These are phyloP conservation scores for Lachnellula subtilissima DNA, from an alignment of 2,329 filamentous ascomycete species.

Conservation along the genomic window DNA sequence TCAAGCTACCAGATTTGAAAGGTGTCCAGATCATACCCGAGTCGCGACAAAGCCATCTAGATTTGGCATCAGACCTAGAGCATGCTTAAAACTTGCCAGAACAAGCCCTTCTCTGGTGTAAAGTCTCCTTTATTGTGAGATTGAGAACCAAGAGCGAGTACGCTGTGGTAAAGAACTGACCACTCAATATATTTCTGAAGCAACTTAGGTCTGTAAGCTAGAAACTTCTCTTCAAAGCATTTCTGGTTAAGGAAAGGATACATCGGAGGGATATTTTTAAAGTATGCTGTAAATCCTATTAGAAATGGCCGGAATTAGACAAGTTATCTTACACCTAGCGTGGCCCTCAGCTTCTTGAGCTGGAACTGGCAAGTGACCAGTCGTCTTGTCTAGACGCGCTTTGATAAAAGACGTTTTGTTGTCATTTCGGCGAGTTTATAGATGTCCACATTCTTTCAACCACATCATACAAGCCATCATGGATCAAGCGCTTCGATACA, in stretches of 20 bases:
- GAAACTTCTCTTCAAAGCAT: slow-evolving; percentile 33
- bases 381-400: no score
- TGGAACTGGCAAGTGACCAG: no score
- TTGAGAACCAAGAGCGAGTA: slow-evolving; percentile 16
- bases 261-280: slow-evolving; percentile 35
- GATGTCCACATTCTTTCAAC: no score
- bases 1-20: neutral
- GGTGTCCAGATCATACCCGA: slow-evolving; percentile 20
- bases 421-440: no score
- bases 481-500: no score
- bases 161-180: slow-evolving; percentile 36
- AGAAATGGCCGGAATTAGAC: no score
- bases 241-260: slow-evolving; percentile 38
- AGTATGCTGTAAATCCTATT: slow-evolving; percentile 31
- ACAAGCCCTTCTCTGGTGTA: slow-evolving; percentile 35
- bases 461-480: no score
- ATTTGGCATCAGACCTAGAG: slow-evolving; percentile 35
- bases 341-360: no score
- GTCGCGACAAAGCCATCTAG: slow-evolving; percentile 22
- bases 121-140: slow-evolving; percentile 32
- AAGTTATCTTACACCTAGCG: no score
- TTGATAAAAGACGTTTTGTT: no score
- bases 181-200: slow-evolving; percentile 31
- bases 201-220: slow-evolving; percentile 20
- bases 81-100: slow-evolving; percentile 37